Conservation (phyloP, 495 filamentous ascomycete genomes). For the Penicillium riverlandense region DNA sequence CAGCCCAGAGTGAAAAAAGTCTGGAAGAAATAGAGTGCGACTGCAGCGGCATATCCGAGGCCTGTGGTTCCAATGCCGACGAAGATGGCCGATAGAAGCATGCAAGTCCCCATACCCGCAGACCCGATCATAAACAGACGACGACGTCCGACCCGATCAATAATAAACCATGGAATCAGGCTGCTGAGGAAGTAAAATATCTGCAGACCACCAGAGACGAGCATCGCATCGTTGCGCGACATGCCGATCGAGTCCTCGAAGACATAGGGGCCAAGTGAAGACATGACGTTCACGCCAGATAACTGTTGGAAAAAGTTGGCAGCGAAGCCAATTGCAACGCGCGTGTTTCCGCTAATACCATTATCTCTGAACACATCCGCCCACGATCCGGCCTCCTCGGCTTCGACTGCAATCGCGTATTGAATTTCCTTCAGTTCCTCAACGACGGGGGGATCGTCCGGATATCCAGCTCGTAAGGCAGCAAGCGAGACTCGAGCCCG, state of each 20-base stretch:
- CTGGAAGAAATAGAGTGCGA: conserved; percentile 14
- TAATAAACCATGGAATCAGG: conserved; percentile 6
- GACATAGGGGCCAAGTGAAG: conserved; percentile 12
- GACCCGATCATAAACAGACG: conserved; percentile 25
- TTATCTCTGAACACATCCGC: conserved; percentile 12
- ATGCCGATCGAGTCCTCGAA: conserved; percentile 9
- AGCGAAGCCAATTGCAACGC: conserved; percentile 9
- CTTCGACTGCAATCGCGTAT: conserved; percentile 11
- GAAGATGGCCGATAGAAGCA: conserved; percentile 27
- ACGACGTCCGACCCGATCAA: conserved; percentile 19
- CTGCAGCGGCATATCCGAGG: conserved; percentile 15
- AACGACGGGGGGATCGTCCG: conserved; percentile 2
- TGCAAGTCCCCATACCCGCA: conserved; percentile 17
- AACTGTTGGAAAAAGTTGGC: conserved; percentile 15
- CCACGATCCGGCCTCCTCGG: conserved; percentile 12
- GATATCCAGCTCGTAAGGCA: conserved; percentile 6
- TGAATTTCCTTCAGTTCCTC: conserved; percentile 13
- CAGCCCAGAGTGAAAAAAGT: conserved; percentile 9
- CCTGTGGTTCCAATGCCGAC: conserved; percentile 20
- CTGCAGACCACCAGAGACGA: conserved; percentile 29
- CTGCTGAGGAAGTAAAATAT: conserved; percentile 26
- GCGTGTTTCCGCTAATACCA: conserved; percentile 9
- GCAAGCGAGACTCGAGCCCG: conserved; percentile 49
- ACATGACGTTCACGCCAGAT: conserved; percentile 13
- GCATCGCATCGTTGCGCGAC: conserved; percentile 4